These are phyloP conservation scores for Perkinsus olseni DNA, from an alignment of 169 alveolate species.

Conservation along the genomic window DNA sequence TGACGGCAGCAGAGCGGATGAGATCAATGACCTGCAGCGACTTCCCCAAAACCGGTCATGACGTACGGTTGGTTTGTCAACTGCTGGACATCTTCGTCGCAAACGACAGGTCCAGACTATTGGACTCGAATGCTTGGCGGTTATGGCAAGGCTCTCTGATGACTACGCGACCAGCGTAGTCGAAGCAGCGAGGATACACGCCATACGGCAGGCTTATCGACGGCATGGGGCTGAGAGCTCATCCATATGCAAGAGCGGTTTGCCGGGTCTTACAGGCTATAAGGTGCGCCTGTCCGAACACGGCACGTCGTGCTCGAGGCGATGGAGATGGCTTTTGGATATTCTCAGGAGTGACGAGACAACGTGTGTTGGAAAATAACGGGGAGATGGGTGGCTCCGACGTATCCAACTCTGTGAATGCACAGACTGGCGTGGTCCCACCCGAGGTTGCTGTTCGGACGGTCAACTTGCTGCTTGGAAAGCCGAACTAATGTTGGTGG, in stretches of 20 bases:
- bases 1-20: not conserved
- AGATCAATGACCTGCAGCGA: not conserved
- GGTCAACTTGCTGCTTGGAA: not conserved
- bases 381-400: not conserved
- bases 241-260: not conserved
- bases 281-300: not conserved
- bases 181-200: not conserved
- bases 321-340: not conserved
- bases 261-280: not conserved
- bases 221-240: not conserved
- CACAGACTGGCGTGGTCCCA: not conserved
- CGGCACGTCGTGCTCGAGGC: not conserved
- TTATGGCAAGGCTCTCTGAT: not conserved
- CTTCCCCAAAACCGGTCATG: not conserved
- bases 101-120: not conserved
- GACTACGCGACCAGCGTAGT: not conserved
- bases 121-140: not conserved
- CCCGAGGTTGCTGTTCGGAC: not conserved
- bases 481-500: not conserved
- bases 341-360: not conserved
- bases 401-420: not conserved
- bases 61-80: not conserved
- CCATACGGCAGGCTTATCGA: not conserved
- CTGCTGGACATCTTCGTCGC: not conserved
- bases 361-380: too few relatives aligned